Evolutionary conservation across 805 yeast genomes (phyloP), one percentile per base, ranked within the genome.

Genomic region (Dipodascus geniculatus): DNA sequence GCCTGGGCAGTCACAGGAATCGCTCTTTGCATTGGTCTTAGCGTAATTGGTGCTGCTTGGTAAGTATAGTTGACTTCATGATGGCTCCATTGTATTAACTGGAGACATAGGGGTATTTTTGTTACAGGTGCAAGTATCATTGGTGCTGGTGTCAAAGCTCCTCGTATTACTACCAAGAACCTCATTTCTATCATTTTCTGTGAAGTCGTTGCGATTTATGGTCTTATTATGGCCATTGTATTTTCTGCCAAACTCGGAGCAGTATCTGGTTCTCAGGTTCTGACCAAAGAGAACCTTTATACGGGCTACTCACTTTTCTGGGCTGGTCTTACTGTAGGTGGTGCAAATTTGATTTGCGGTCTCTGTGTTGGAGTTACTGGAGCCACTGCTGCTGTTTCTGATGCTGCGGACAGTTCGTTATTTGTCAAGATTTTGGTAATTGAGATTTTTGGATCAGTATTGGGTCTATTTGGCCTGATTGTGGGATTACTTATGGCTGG

Each of bases 31-130:
- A 89, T 95, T 61, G 98, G 98, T 14, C 77, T 93, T 56, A 83
- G 95, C 50, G 97, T 93, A 16, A 84, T 90, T 47, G 99, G 99
- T 42, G 99, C 99, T 16, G 98, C 98, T 3, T 93, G 99, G 99
- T 63, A 60, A 42, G 68, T 57, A 22, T 19, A 55, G 48, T 49
- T 22, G 2, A 8, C 23, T 42, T 20, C 16, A 23, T 23, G 17
- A 48, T 42, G 24, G 48, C 47, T 38, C 19, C n/a, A n/a, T n/a
- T n/a, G n/a, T n/a, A n/a, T n/a, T n/a, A n/a, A n/a, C n/a, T n/a
- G n/a, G n/a, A n/a, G 17, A 3, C 6, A 16, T 49, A 66, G 70
- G 70, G 99, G 99, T 59, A 93, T 93, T 61, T 93, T 91, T 68
- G 79, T 93, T 57, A 91, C 98, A 1, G 99, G 99, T 44, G 77